Base-by-base conservation (phyloP, 257 asterid genomes). In the Henckelia pumila region DNA sequence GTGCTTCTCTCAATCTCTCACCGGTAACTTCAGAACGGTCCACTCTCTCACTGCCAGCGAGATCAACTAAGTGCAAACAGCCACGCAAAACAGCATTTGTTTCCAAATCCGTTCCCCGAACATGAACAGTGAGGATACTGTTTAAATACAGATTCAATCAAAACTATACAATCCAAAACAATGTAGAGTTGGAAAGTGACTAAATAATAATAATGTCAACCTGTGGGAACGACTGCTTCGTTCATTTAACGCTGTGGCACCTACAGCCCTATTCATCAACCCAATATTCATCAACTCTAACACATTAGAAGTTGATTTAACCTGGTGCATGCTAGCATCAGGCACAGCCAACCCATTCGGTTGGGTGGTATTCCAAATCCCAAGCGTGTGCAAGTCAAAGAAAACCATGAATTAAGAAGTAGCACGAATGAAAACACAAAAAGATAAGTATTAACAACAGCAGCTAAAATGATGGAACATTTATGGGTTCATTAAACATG, bases 201-300 rank as follows among this genome's bases (percentile, higher is more conserved):
- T n/a, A n/a, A n/a, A 44, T 30, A 60, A 64, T 2, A 52, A 28
- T 49, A 62, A 7, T 13, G 49, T 67, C 40, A 78, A 85, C 98
- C 98, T 93, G 80, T 93, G 98, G 53, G 98, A 93, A 66, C 98
- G 87, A 68, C 98, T 93, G 81, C 98, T 93, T 80, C 98, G 82
- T 83, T 88, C 95, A 71, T 93, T 93, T 72, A 88, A 83, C 40
- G 98, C 97, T 69, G 98, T 93, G 64, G 97, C 94, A 56, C 97
- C 95, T 37, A 88, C 90, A 44, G 95, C 93, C 78, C 98, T 84
- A 76, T 90, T 93, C 89, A 72, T 85, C 68, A 93, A 80, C 67
- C 97, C 97, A 70, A 82, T 76, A 22, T 76, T 81, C 98, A 93
- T 93, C 77, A 93, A 79, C 68, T 90, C 95, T 47, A 93, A 66